Evolutionary conservation across 1,284 basidiomycete genomes (phyloP).

Genomic region (Moesziomyces globuligerus): DNA sequence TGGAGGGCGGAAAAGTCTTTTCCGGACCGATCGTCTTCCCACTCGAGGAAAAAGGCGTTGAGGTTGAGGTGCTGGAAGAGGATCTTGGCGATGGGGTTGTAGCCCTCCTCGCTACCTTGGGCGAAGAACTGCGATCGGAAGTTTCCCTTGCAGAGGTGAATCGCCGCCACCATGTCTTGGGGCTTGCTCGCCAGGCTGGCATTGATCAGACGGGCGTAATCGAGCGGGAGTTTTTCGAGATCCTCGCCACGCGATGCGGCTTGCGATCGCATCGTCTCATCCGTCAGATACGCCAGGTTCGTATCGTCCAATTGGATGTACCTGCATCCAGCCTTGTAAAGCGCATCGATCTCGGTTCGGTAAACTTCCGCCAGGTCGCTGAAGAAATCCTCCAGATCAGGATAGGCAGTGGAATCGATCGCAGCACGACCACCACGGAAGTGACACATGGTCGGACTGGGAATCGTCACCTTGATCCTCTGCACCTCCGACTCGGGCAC

Average conservation of each 20-base stretch:
- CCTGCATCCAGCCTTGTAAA: slow-evolving; percentile 79
- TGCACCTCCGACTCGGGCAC: slow-evolving; percentile 58
- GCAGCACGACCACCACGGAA: slow-evolving; percentile 53
- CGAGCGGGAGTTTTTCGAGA: slow-evolving; percentile 35
- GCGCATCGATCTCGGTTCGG: slow-evolving; percentile 76
- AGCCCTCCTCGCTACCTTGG: slow-evolving; percentile 76
- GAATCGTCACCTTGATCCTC: slow-evolving; percentile 79
- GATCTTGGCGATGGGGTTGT: slow-evolving; percentile 75
- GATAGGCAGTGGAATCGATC: slow-evolving; percentile 71
- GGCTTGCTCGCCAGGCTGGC: slow-evolving; percentile 74
- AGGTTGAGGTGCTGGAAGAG: slow-evolving; percentile 79
- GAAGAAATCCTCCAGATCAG: slow-evolving; percentile 78
- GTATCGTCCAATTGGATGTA: slow-evolving; percentile 75
- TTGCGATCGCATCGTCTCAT: slow-evolving; percentile 41
- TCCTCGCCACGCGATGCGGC: slow-evolving; percentile 47
- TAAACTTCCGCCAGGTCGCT: slow-evolving; percentile 78
- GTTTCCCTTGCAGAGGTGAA: slow-evolving; percentile 84
- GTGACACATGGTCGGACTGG: slow-evolving; percentile 71
- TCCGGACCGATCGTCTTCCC: slow-evolving; percentile 78
- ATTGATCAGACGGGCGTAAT: slow-evolving; percentile 64
- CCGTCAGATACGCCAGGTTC: slow-evolving; percentile 66
- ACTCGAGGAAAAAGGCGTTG: slow-evolving; percentile 80
- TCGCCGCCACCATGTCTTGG: slow-evolving; percentile 75
- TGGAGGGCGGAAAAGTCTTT: slow-evolving; percentile 70
- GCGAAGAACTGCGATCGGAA: slow-evolving; percentile 70